Base-by-base conservation (phyloP, 345 rosid genomes). In the Eucalyptus sp. region DNA sequence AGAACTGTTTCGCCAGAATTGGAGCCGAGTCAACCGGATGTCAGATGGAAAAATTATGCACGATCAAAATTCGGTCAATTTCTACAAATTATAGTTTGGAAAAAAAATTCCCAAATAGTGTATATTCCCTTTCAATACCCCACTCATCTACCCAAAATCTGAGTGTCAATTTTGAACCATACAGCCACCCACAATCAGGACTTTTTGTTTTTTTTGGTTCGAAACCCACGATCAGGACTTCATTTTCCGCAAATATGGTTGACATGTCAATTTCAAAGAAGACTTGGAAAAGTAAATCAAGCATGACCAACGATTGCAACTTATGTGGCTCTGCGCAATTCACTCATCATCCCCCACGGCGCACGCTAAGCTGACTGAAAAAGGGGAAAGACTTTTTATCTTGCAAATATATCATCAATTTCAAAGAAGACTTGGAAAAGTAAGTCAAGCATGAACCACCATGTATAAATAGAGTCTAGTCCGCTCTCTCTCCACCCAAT, bases 181-280 rank as follows among this genome's bases (percentile, higher is more conserved):
- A 64, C 1, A n/a, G 15, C 18, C 37, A n/a, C 71, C 71, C 37
- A 13, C 37, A 6, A 15, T 29, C 37, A 4, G 18, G 71, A 62
- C 1, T 13, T 2, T 16, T 13, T 50, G 2, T 6, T 5, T 50
- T 50, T 14, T 6, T 14, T 14, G 0, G 52, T 50, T 50, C 3
- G 20, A 51, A 16, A 64, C 71, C 71, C 37, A 7, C 18, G 12
- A 15, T 29, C 71, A 62, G 33, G 71, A 62, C 15, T 13, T 8
- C 54, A 51, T 17, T n/a, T 8, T 14, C 43, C 43, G 1, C 22
- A 4, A 66, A 29, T 13, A 27, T 13, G 9, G 33, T 29, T 13
- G 33, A 62, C 68, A 29, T 13, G 68, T 62, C 1, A 25, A 29
- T 62, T 29, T 62, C 29, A 58, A 60, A 5, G 31, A 60, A 60